Percentiles rank a stretch among this genome's conserved stretches.
Conservation (phyloP, 2,329 filamentous ascomycete genomes). For the Aureobasidium leucospermi region DNA sequence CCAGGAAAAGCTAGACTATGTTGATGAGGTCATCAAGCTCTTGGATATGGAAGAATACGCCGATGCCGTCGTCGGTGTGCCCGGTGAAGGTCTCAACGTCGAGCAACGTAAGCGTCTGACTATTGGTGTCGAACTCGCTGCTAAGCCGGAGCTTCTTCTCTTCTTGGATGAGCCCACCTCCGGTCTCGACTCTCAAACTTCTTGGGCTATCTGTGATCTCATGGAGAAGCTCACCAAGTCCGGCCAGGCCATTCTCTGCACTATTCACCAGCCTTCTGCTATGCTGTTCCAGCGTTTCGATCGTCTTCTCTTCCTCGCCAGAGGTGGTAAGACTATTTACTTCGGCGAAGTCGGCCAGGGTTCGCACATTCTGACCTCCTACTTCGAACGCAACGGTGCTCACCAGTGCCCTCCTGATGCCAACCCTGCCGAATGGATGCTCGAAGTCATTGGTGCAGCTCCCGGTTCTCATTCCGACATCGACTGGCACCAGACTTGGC, state of each 20-base stretch:
- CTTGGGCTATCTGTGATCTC: constrained; percentile 83
- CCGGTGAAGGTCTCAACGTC: constrained; percentile 72
- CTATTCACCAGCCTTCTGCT: constrained; percentile 93
- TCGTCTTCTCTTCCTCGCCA: constrained; percentile 67
- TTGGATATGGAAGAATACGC: constrained; percentile 87
- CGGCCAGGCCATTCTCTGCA: constrained; percentile 91
- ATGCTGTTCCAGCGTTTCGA: constrained; percentile 92
- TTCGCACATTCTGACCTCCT: constrained; percentile 59
- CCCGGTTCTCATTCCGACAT: constrained; percentile 43
- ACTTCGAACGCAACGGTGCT: constrained; percentile 69
- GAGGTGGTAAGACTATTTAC: constrained; percentile 71
- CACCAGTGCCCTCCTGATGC: constrained; percentile 56
- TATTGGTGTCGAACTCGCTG: constrained; percentile 91
- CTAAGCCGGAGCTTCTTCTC: constrained; percentile 79
- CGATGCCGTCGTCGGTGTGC: constrained; percentile 83
- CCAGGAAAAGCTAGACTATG: constrained; percentile 76
- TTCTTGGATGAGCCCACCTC: constrained; percentile 83
- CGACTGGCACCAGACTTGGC: constrained; percentile 43
- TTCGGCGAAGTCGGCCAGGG: constrained; percentile 72
- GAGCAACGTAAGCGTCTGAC: constrained; percentile 71
- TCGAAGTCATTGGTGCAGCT: constrained; percentile 48
- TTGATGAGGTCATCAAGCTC: constrained; percentile 83
- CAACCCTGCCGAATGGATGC: constrained; percentile 81
- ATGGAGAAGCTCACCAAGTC: constrained; percentile 83
- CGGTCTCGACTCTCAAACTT: constrained; percentile 85